Percentiles rank a stretch among this genome's conserved stretches.
Evolutionary conservation across 2,329 filamentous ascomycete species (phyloP).

Genomic region (Pyricularia sp.): DNA sequence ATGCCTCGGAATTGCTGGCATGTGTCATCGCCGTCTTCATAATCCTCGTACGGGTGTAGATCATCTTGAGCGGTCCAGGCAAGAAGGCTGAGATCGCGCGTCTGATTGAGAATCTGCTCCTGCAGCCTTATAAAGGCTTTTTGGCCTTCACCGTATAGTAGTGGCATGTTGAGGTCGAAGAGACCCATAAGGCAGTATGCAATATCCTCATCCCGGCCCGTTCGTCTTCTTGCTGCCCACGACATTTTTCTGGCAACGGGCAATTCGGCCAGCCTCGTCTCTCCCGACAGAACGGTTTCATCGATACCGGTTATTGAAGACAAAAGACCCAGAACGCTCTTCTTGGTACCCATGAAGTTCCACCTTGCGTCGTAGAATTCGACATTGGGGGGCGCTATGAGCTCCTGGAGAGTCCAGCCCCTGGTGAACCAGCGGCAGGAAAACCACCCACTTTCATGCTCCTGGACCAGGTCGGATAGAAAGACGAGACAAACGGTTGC

Average conservation of each 20-base stretch:
- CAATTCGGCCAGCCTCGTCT: conserved; percentile 7
- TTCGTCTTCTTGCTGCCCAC: conserved; percentile 14
- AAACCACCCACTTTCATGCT: neutral
- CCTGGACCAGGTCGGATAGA: neutral
- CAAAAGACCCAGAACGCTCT: neutral
- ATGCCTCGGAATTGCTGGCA: neutral
- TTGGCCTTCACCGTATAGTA: conserved; percentile 17
- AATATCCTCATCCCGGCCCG: conserved; percentile 13
- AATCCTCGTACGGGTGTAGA: neutral
- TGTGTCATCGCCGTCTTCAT: neutral
- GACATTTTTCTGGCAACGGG: conserved; percentile 12
- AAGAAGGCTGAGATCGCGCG: conserved; percentile 17
- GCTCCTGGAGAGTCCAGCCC: conserved; percentile 6
- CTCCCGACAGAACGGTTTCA: neutral
- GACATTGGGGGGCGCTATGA: conserved; percentile 1
- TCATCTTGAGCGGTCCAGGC: conserved; percentile 11
- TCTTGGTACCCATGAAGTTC: neutral
- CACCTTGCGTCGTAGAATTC: conserved; percentile 5
- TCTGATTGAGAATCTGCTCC: conserved; percentile 14
- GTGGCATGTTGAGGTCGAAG: conserved; percentile 17
- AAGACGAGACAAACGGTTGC: conserved; percentile 8
- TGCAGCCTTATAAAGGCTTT: conserved; percentile 15
- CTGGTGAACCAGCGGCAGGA: conserved; percentile 5
- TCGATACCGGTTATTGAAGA: conserved; percentile 6
- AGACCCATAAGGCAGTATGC: conserved; percentile 18